These are phyloP conservation scores for Podaxis sp. DNA, from an alignment of 768 basidiomycete genomes.

Conservation along the genomic window DNA sequence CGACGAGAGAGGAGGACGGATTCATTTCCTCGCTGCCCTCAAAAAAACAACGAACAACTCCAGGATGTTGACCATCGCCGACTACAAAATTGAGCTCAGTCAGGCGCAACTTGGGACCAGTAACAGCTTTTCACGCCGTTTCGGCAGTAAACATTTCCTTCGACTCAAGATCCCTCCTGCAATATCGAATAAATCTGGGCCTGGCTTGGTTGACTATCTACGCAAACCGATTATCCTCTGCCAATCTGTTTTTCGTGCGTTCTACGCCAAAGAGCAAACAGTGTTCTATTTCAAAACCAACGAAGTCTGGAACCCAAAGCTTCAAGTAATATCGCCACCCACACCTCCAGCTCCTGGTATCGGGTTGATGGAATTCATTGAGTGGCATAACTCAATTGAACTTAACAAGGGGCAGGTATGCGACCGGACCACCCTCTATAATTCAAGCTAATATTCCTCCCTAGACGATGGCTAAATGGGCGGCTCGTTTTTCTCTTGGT, in stretches of 20 bases:
- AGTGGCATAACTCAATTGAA: conserved; percentile 52
- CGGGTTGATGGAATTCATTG: conserved; percentile 46
- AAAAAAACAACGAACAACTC: conserved; percentile 22
- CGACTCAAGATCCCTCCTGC: conserved; percentile 43
- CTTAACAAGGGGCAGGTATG: conserved; percentile 50
- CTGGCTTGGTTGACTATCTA: conserved; percentile 40
- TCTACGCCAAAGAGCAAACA: conserved; percentile 56
- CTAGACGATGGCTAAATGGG: conserved; percentile 64
- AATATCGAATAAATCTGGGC: conserved; percentile 27
- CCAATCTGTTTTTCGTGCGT: conserved; percentile 54
- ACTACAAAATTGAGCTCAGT: conserved; percentile 44
- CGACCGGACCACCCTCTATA: background rate
- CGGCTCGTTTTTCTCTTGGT: conserved; percentile 58
- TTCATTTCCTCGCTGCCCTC: conserved; percentile 47
- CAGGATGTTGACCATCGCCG: conserved; percentile 12
- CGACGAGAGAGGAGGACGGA: conserved; percentile 44
- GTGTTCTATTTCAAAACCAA: conserved; percentile 57
- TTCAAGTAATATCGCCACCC: conserved; percentile 15
- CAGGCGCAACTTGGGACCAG: conserved; percentile 53
- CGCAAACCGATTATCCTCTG: conserved; percentile 50
- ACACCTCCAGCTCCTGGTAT: conserved; percentile 23
- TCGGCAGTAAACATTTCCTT: conserved; percentile 61
- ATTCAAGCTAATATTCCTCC: background rate
- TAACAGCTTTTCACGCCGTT: conserved; percentile 53
- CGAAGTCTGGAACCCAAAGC: conserved; percentile 31